A percentile compares a stretch with the other conserved stretches of the same genome.
Evolutionary conservation across 371 early-diverging fungal genomes (phyloP).

Genomic region (Rhizopus stolonifer): DNA sequence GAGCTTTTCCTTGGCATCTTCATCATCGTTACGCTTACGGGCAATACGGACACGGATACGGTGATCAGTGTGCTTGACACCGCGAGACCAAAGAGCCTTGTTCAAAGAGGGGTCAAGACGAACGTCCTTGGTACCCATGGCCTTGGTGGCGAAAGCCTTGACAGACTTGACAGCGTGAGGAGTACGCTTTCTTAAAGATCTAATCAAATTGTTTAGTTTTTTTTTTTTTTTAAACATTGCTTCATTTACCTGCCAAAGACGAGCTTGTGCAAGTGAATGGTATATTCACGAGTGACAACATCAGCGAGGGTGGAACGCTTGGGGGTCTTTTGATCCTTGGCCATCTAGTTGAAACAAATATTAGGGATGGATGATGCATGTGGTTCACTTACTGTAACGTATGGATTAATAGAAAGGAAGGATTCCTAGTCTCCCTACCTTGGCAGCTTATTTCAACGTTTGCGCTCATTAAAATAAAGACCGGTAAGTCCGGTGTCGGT

Average conservation of each 20-base stretch:
- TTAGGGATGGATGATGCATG: conserved; percentile 7
- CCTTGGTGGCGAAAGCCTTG: conserved; percentile 78
- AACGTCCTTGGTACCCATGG: conserved; percentile 87
- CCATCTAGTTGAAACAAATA: conserved; percentile 34
- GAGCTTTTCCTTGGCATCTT: conserved; percentile 56
- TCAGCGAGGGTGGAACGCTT: conserved; percentile 63
- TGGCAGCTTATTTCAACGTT: neutral
- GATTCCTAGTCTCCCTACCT: neutral
- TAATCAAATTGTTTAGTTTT: neutral
- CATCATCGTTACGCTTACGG: conserved; percentile 91
- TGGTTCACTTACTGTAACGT: conserved; percentile 2
- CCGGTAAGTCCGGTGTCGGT: neutral
- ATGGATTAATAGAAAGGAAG: conserved; percentile 5
- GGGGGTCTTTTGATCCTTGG: conserved; percentile 20
- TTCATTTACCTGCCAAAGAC: conserved; percentile 55
- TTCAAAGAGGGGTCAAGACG: conserved; percentile 76
- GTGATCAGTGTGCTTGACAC: conserved; percentile 88
- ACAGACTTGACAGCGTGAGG: conserved; percentile 91
- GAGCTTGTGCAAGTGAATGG: conserved; percentile 91
- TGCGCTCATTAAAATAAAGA: neutral
- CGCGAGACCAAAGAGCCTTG: conserved; percentile 83
- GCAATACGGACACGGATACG: conserved; percentile 89
- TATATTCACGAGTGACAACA: conserved; percentile 89
- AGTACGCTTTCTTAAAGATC: conserved; percentile 93
- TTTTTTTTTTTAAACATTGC: neutral